Evolutionary conservation across 2,329 filamentous ascomycete species (phyloP), one percentile per base, ranked within the genome.

Genomic region (Aspergillus terreus): DNA sequence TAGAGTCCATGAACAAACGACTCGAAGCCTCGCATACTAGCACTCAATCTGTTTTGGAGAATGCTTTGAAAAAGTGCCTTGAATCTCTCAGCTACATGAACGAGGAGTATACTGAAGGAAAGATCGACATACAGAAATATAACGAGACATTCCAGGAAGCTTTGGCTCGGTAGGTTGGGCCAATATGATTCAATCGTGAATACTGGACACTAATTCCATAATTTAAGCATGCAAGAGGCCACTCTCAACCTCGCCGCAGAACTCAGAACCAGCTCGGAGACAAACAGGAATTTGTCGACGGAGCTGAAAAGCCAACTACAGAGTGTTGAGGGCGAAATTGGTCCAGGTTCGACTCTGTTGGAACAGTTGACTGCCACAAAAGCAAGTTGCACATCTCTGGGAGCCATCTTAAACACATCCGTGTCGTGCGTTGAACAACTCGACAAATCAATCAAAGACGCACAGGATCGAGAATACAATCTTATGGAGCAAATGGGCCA

Each of bases 401-500:
- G 15, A 9, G 49, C 52, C 17, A 61, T 49, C 11, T 33, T 71
- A 11, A 51, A 58, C 14, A 12, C 7, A 4, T 23, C 63, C 12
- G 51, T 58, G 17, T 53, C 60, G n/a, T 54, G 38, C 4, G 44
- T 70, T 14, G 49, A 51, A 4, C 54, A 42, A 14, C 50, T 70
- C 1, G 44, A 38, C 11, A 32, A n/a, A 4, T 58, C 56, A 4
- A 40, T 71, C 12, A 51, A 63, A 11, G 59, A 47, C n/a, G 46
- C 67, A 7, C 52, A 52, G 6, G 30, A 58, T 7, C 58, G 61
- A 14, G 64, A 64, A 43, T 33, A 32, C 4, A 56, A 54, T 10
- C 67, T 75, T 30, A 54, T 53, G 4, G 49, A 61, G 1, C 66
- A 69, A n/a, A 63, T 73, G 27, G 47, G 51, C 21, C 49, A 42